Percentiles rank a stretch among this genome's conserved stretches.
These are phyloP conservation scores for Neurospora sp. DNA, from an alignment of 495 filamentous ascomycete genomes.

Conservation along the genomic window DNA sequence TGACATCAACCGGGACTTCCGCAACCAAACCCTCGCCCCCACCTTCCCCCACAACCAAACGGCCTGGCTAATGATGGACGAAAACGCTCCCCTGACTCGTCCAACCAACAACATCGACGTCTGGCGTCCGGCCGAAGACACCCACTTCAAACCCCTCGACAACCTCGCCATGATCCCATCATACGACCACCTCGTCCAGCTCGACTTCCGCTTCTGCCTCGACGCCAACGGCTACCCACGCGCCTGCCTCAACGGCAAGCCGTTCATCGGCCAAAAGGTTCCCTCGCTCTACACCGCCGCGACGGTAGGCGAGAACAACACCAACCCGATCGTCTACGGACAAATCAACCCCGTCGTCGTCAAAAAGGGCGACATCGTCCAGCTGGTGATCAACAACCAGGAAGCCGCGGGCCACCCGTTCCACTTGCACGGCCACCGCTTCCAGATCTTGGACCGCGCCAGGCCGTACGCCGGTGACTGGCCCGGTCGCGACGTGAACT, in stretches of 20 bases:
- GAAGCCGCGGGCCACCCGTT: conserved; percentile 51
- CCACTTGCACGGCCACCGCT: conserved; percentile 64
- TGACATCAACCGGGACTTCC: conserved; percentile 37
- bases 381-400: conserved; percentile 73
- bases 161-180: conserved; percentile 32
- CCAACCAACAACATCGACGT: conserved; percentile 37
- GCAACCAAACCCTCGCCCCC: conserved; percentile 18
- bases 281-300: conserved; percentile 69
- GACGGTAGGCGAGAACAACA: conserved; percentile 49
- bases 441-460: conserved; percentile 56
- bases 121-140: conserved; percentile 56
- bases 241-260: conserved; percentile 68
- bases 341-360: conserved; percentile 59
- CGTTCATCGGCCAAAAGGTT: conserved; percentile 64
- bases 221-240: conserved; percentile 56
- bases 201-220: conserved; percentile 52
- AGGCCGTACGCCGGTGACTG: conserved; percentile 29
- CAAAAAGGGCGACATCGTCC: conserved; percentile 53
- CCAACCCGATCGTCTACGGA: conserved; percentile 62
- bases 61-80: conserved; percentile 56
- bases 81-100: conserved; percentile 22
- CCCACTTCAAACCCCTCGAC: conserved; percentile 50
- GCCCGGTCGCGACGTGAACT: conserved; percentile 27
- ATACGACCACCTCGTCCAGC: conserved; percentile 42
- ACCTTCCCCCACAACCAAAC: conserved; percentile 32